A percentile compares a stretch with the other conserved stretches of the same genome.
Evolutionary conservation across 106 monocot species (phyloP).

Genomic region (Gastrodia elata): DNA sequence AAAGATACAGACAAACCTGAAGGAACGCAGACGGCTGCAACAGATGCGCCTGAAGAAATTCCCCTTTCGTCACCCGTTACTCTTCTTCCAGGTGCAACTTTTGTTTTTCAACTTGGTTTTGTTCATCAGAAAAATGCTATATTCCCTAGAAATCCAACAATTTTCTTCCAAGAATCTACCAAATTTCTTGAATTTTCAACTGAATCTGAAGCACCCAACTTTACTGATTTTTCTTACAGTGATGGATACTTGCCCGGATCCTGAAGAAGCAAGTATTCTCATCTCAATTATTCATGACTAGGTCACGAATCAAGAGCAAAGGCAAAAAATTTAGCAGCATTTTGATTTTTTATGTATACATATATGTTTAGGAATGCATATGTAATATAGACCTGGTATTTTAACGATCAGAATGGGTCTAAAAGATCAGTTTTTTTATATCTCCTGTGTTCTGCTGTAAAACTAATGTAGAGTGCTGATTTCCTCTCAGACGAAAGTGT

Average conservation of each 20-base stretch:
- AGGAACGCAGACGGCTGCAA: neutral
- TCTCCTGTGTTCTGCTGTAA: neutral
- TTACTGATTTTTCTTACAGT: neutral
- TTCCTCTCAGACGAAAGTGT: neutral
- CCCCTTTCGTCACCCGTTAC: neutral
- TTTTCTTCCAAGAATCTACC: too few species aligned
- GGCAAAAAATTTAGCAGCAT: neutral
- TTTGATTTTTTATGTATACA: neutral
- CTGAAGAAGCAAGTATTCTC: slow-evolving; percentile 5
- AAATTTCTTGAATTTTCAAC: neutral
- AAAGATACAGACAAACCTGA: neutral
- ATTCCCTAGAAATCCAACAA: too few species aligned
- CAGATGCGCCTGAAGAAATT: neutral
- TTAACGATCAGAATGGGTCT: neutral
- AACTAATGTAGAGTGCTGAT: neutral
- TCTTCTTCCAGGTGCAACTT: neutral
- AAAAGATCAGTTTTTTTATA: neutral
- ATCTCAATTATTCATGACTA: slow-evolving; percentile 8
- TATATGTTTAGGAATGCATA: neutral
- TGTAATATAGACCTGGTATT: neutral
- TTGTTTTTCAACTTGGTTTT: neutral
- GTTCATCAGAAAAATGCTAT: too few species aligned
- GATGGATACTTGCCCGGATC: neutral
- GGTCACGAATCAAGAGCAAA: neutral
- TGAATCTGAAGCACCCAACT: neutral